phyloP scores from a whole-genome alignment of 257 asterid species.

The Nicotiana tabacum region DNA sequence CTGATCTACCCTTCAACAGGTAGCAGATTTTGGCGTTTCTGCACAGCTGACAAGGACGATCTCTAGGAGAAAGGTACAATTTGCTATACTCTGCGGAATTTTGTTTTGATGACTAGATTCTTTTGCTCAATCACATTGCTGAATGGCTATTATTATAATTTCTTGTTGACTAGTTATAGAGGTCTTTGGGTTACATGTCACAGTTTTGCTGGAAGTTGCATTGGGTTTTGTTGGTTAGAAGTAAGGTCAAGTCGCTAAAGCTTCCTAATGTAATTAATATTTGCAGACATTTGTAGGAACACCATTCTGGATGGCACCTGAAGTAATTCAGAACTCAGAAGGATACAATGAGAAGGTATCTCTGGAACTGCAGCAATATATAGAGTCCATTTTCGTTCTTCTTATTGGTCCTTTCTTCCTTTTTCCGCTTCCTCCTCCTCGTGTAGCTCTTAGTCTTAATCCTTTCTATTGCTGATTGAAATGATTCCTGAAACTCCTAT shows the following conservation, averaged over 20 bases:
- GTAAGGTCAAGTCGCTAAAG: conserved; percentile 1
- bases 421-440: background rate
- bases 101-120: background rate
- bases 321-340: conserved; percentile 96
- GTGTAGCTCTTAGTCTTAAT: background rate
- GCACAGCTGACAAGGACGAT: conserved; percentile 95
- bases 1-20: conserved; percentile 35
- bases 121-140: background rate
- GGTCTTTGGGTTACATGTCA: background rate
- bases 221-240: background rate
- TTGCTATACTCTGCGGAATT: background rate
- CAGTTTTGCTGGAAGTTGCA: conserved; percentile 1
- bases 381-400: background rate
- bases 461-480: conserved; percentile 4
- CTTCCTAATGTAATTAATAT: conserved; percentile 49
- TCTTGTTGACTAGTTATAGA: background rate
- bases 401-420: background rate
- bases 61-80: conserved; percentile 86
- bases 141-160: background rate
- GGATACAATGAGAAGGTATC: conserved; percentile 97
- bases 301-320: conserved; percentile 99
- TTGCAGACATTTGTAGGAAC: conserved; percentile 99
- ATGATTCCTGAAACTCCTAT: background rate
- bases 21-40: conserved; percentile 99
- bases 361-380: conserved; percentile 11